Evolutionary conservation across 805 yeast genomes (phyloP), one percentile per base, ranked within the genome.

Genomic region (Lachancea lanzarotensis): DNA sequence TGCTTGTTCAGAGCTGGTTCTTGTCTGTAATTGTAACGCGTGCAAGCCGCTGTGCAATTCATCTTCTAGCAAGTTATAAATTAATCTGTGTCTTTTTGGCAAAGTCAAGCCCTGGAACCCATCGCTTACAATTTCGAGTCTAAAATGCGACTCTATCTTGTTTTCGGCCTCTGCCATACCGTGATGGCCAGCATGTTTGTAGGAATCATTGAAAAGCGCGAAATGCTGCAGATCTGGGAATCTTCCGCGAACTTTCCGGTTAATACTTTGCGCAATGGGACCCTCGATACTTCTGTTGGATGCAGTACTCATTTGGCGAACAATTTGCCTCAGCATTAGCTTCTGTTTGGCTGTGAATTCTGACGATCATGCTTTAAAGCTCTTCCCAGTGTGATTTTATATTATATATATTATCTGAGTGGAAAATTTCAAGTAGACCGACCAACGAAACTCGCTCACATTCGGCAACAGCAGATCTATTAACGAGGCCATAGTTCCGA

Each of bases 111-210:
- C 90, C 30, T 66, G 65, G 59, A 90, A 90, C 41, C 65, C 71
- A 30, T 79, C 79, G 53, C 90, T 81, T 9, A 87, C 84, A 4
- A 90, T 72, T 39, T 78, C 81, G 31, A 91, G 63, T 45, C 87
- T 67, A 65, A 90, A 88, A 62, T 91, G 97, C 0, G 95, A 82
- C 64, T 91, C 97, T 2, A 75, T 72, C 13, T 69, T 71, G 63
- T 88, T 88, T 1, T 73, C 53, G 8, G 90, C 87, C 3, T 82
- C 88, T 43, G 80, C 74, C 69, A 87, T 74, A 1, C 95, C 89
- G 46, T 80, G 82, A 63, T 91, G 98, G 52, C 86, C 90, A 1
- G 89, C 78, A 64, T 91, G 98, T 60, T 84, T 84, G 64, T 79
- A 79, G 6, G 96, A 86, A 64, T 91, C 97, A 61, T 91, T 91